Evolutionary conservation across 352 stramenopile genomes (phyloP), one percentile per base, ranked within the genome.

Genomic region (Nothophytophthora sp.): DNA sequence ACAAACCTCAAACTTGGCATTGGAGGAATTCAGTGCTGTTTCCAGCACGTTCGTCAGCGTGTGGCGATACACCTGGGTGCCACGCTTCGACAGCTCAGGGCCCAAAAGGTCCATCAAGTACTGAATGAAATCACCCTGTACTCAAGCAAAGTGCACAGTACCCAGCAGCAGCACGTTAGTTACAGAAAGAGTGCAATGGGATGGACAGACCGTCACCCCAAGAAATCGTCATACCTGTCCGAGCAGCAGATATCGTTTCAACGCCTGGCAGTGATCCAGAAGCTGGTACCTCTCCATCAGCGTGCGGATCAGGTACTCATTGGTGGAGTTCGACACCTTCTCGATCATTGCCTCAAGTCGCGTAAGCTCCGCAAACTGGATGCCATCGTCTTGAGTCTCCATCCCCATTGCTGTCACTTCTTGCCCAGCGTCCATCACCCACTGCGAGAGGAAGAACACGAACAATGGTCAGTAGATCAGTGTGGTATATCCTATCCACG

Each of bases 161-260:
- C 27, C 1, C n/a, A 34, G 18, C 20, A 25, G 24, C 13, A 11
- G 11, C 24, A 46, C 18, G 41, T 2, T 24, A 18, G 27, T 6
- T 33, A 25, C 5, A 24, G 15, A 27, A 5, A 35, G 24, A 47
- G n/a, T 24, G 4, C 9, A 40, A 32, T 39, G 18, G 30, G 10
- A 25, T 25, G 11, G 2, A 34, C 2, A 15, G 24, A 19, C 6
- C 18, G 18, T 20, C 15, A 44, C 10, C 1, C 19, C 8, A 34
- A 1, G 16, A 35, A 3, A 16, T 5, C 15, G 32, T 12, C 25
- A 36, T 60, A 80, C 86, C 80, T 99, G 96, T n/a, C 96, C 96
- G n/a, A 99, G 79, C 24, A 99, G 80, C 27, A 99, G 70, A 57
- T 99, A 99, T 38, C 96, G 85, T 67, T 99, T 98, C n/a, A 99